Base-by-base conservation (phyloP, 2,329 filamentous ascomycete genomes). In the Aplosporella prunicola region DNA sequence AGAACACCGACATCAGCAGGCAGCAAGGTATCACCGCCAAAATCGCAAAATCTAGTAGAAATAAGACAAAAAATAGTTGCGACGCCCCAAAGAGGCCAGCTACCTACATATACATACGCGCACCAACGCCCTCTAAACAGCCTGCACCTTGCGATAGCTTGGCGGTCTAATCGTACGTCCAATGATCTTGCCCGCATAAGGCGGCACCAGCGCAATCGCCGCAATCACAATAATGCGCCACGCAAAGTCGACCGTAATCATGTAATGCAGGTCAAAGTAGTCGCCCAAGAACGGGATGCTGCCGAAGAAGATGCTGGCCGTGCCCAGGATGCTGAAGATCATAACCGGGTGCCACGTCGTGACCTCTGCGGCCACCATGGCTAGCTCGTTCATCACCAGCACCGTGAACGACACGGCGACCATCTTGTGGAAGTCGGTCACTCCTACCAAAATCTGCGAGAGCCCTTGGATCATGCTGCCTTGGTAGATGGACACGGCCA, bases 271-370 rank as follows among this genome's bases (percentile, higher is more conserved):
- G 53, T 96, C 86, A 61, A 91, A 95, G 57, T 96, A 96, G n/a
- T 72, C 71, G 3, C 81, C 82, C 15, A 98, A 61, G 51, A 95
- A 93, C 2, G 91, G 91, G 14, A 96, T 69, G 25, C 78, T 86
- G 3, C 77, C 85, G 17, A 88, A 68, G 52, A 84, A 98, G n/a
- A 89, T 58, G 18, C 81, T 57, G 29, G 83, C 80, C 0, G 91
- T 98, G 10, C 85, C 88, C 5, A 94, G 53, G 43, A 96, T 82
- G 47, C 74, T 80, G 35, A 84, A 65, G 38, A 93, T 80, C 88
- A 96, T 96, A 44, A 89, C 71, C 25, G 82, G 82, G 60, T 96
- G 91, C 91, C 91, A 98, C 0, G 91, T 98, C 3, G 86, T 94
- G 50, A 98, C 84, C 56, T 94, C 84, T 42, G 93, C 85, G 3